Base-by-base conservation (phyloP, 139 green algal species). In the Klebsormidium nitens region DNA sequence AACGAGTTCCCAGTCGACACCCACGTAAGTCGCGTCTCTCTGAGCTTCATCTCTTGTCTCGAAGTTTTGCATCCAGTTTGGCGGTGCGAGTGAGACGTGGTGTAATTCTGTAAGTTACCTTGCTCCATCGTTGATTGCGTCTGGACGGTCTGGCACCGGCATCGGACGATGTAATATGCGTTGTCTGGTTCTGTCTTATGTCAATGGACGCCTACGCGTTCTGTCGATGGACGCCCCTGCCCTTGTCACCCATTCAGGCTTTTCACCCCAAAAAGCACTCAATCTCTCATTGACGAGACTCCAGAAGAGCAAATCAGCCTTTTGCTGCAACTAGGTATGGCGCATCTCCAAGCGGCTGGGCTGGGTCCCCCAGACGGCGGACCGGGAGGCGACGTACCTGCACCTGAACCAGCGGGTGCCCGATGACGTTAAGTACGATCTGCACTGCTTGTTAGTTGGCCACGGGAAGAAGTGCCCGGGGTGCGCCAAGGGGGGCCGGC, bases 1-100 rank as follows among this genome's bases (percentile, higher is more conserved):
- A 38, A 68, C 1, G 87, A 91, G 61, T 91, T 91, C 31, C 85
- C 87, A 0, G 87, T 91, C 23, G 87, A 91, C 72, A 90, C 87
- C 23, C 87, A 93, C 68, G 87, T 93, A 42, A 80, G 76, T 74
- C 68, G 66, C 5, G 8, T 66, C 6, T 17, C 28, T 36, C 55
- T 11, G 32, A 73, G 59, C 59, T 56, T 35, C 56, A 64, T 36
- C 56, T 19, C n/a, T 59, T 19, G n/a, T 46, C 56, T 36, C 28
- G 17, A 64, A 23, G 28, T 49, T 49, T 19, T 55, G 46, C 23
- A 19, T 19, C 19, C 46, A 55, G 46, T 55, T 26, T 23, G 46
- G 46, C 23, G 23, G 19, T 55, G 46, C 19, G 23, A 23, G 19
- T 26, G 46, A 19, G 19, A 23, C n/a, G n/a, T n/a, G n/a, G n/a